Evolutionary conservation across 768 basidiomycete genomes (phyloP), one percentile per base, ranked within the genome.

Genomic region (Russula emetica): DNA sequence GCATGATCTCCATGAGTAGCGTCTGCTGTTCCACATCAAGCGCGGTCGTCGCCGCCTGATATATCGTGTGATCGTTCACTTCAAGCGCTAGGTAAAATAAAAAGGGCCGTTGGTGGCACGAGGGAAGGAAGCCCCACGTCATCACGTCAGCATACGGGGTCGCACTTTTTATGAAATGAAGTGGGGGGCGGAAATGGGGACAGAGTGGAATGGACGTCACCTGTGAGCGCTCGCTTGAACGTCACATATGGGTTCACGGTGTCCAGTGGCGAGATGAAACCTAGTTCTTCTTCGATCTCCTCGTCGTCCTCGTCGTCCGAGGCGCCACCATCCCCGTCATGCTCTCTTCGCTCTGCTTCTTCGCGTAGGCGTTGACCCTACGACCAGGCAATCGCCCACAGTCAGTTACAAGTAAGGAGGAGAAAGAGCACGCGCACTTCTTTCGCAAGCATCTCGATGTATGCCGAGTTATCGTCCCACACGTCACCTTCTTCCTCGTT

Each of bases 401-500:
- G 55, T 55, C 36, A 49, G 44, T 7, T 20, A 16, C 10, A 28
- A 32, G 58, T 10, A 66, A 6, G 49, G 28, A 58, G 54, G 42
- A 28, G 56, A 52, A 40, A 36, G 55, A 55, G 44, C 58, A 13
- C 11, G 67, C 75, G 51, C 72, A 89, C 90, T 81, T 94, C 88
- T 69, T 84, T 84, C 8, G 91, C 92, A 38, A 95, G 82, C 80
- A 92, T 77, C 73, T 94, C 92, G 50, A 93, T 79, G 72, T 94
- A 95, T 8, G 88, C 90, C 9, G 91, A 92, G 69, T 93, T 90
- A 63, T 90, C 87, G 70, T 94, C 92, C 86, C 88, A 93, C 18
- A 94, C 90, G 73, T 95, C 93, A 81, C 85, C 84, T 70, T 87
- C 87, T 50, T 89, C 87, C 60, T 85, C 87, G 52, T 82, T 84